Percentiles rank a stretch among this genome's conserved stretches.
Evolutionary conservation across 768 basidiomycete genomes (phyloP).

Genomic region (Russula foetens): DNA sequence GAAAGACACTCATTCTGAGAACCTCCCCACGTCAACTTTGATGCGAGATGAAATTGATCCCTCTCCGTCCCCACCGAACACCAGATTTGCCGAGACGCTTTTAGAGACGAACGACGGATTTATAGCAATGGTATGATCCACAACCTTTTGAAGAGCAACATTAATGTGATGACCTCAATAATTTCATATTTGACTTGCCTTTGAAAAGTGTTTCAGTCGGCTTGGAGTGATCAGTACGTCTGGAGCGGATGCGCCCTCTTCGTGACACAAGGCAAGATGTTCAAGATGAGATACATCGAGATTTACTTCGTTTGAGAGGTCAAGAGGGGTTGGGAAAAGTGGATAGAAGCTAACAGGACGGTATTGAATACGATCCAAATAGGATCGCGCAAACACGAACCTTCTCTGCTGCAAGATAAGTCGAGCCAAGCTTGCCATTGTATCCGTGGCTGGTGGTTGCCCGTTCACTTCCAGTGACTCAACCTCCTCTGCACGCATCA

Average conservation of each 20-base stretch:
- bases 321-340: constrained; percentile 77
- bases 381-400: constrained; percentile 31
- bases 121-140: constrained; percentile 69
- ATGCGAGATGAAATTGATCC: constrained; percentile 5
- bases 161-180: constrained; percentile 41
- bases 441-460: constrained; percentile 49
- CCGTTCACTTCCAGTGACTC: constrained; percentile 34
- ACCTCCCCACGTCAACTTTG: constrained; percentile 13
- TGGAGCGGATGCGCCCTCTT: constrained; percentile 42
- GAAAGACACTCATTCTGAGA: neutral
- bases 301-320: constrained; percentile 73
- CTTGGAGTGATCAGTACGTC: constrained; percentile 86
- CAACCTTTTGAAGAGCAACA: constrained; percentile 47
- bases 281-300: constrained; percentile 79
- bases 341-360: constrained; percentile 75
- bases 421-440: constrained; percentile 71
- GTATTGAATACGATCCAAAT: neutral
- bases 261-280: constrained; percentile 31
- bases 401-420: constrained; percentile 83
- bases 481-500: constrained; percentile 57
- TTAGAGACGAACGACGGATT: constrained; percentile 80
- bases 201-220: constrained; percentile 81
- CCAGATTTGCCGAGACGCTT: constrained; percentile 43
- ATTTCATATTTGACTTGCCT: constrained; percentile 40
- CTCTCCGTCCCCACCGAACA: constrained; percentile 15